phyloP scores from a whole-genome alignment of 2,329 filamentous ascomycete species.

The Colletotrichum lentis region DNA sequence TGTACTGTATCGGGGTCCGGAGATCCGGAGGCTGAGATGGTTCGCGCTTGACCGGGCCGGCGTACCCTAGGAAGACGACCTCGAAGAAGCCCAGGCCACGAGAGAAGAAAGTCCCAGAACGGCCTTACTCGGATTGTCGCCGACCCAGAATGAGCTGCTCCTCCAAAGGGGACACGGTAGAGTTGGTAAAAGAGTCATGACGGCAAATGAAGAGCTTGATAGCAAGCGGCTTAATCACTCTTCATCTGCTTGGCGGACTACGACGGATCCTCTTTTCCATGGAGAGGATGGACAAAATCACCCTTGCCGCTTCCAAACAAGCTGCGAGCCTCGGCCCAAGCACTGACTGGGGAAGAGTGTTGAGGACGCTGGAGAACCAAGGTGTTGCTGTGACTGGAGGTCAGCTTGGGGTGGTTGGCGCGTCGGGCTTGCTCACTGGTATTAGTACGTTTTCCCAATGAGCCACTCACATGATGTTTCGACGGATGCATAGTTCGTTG shows the following conservation, averaged over 20 bases:
- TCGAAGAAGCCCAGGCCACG: not conserved
- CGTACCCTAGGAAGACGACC: not conserved
- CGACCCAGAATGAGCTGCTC: not conserved
- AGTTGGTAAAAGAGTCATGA: not conserved
- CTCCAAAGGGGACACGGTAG: not conserved
- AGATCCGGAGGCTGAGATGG: not conserved
- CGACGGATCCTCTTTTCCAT: not conserved
- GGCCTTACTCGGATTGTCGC: no score
- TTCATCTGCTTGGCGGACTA: not conserved
- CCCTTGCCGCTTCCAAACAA: not conserved
- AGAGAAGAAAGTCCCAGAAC: not conserved
- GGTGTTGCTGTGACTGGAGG: constrained; percentile 8
- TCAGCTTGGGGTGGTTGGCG: constrained; percentile 1
- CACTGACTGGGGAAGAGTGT: constrained; percentile 1
- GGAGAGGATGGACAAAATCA: not conserved
- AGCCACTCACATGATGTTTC: not conserved
- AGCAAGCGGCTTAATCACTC: not conserved
- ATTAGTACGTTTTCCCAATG: not conserved
- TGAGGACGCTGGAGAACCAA: not conserved
- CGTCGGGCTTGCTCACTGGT: not conserved
- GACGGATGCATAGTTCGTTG: not conserved
- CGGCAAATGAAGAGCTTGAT: not conserved
- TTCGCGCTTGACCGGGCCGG: not conserved
- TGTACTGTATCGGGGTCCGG: not conserved
- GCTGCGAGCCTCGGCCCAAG: not conserved